Conservation (phyloP, 768 basidiomycete species). For the Leucocoprinus birnbaumii region DNA sequence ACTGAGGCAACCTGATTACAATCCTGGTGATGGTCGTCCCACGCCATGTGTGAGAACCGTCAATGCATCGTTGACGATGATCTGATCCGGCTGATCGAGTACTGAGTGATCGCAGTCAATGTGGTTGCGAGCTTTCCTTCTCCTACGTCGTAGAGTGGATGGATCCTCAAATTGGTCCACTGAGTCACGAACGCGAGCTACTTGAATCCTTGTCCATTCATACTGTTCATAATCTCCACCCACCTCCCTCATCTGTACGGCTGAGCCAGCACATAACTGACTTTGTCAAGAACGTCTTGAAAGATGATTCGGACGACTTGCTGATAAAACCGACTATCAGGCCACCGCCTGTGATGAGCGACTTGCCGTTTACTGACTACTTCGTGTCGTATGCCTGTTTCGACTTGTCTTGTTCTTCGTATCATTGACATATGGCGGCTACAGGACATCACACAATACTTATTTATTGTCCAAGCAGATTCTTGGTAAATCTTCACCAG, state of each 20-base stretch:
- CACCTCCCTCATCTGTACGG: conserved; percentile 21
- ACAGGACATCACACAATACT: conserved; percentile 64
- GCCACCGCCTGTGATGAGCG: conserved; percentile 34
- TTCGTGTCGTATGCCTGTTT: conserved; percentile 48
- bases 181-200: conserved; percentile 16
- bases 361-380: conserved; percentile 50
- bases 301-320: conserved; percentile 36
- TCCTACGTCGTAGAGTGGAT: too few species aligned
- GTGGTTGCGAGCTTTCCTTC: too few species aligned
- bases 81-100: too few species aligned
- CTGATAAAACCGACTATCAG: conserved; percentile 33
- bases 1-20: too few species aligned
- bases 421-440: neutral
- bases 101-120: too few species aligned
- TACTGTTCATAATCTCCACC: conserved; percentile 29
- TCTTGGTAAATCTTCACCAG: conserved; percentile 49
- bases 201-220: conserved; percentile 26
- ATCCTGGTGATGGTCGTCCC: too few species aligned
- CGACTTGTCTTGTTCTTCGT: neutral
- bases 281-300: conserved; percentile 27
- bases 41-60: too few species aligned
- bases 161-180: too few species aligned
- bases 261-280: conserved; percentile 36
- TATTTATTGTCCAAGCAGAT: conserved; percentile 60
- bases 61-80: too few species aligned